A percentile compares a stretch with the other conserved stretches of the same genome.
phyloP scores from a whole-genome alignment of 495 filamentous ascomycete species.

The Daldinia bambusicola region DNA sequence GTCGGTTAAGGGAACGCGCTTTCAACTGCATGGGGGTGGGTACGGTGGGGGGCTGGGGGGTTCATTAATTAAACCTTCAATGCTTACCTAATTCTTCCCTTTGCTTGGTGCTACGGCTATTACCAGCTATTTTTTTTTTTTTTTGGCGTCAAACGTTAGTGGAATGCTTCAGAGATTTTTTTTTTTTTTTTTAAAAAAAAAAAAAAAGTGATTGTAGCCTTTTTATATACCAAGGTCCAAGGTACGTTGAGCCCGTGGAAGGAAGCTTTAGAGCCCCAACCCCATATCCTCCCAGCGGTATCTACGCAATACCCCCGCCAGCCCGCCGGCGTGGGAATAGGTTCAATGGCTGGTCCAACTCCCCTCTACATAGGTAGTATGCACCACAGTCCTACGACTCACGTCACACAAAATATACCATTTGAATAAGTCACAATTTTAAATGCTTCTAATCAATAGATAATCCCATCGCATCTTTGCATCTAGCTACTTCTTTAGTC shows the following conservation, averaged over 20 bases:
- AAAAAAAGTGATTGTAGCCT: too few species aligned
- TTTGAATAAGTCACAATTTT: neutral
- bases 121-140: neutral
- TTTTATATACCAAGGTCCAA: too few species aligned
- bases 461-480: neutral
- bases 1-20: neutral
- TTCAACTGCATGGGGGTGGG: neutral
- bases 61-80: neutral
- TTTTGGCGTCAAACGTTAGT: neutral
- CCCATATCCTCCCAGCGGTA: too few species aligned
- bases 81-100: conserved; percentile 4
- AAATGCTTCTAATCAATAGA: neutral
- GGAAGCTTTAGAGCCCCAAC: too few species aligned
- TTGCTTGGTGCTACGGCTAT: too few species aligned
- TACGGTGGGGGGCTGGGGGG: neutral
- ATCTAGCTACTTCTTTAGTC: neutral
- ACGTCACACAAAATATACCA: neutral
- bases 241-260: too few species aligned
- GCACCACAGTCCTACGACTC: neutral
- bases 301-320: too few species aligned
- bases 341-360: neutral
- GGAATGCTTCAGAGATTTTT: too few species aligned
- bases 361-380: too few species aligned
- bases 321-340: neutral
- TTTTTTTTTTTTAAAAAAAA: too few species aligned